Evolutionary conservation across 2,329 filamentous ascomycete species (phyloP), one percentile per base, ranked within the genome.

Genomic region (Apiospora koreana): DNA sequence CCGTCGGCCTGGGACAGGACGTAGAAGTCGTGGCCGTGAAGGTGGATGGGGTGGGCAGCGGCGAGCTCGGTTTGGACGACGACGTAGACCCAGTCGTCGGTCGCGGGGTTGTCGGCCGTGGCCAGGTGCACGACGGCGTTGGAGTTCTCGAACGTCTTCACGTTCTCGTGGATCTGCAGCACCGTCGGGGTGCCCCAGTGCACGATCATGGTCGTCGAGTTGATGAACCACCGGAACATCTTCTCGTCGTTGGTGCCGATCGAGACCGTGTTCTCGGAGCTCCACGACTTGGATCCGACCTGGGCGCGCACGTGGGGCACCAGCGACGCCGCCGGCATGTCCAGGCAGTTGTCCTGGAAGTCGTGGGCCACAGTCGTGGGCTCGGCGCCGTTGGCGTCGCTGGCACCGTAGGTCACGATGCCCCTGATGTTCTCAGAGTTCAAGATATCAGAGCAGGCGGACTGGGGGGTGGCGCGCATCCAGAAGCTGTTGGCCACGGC

Each of bases 111-210:
- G 10, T 78, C 73, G 7, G 69, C 75, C 23, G 76, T 73, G 68
- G 75, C 73, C 14, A 81, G 71, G 4, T 69, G 69, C 16, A 81
- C 72, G 42, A 82, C 78, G 65, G 80, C 79, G 71, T 79, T 77
- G 5, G 72, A 68, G 0, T 69, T 68, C 1, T 72, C 74, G 54
- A 62, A 62, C 16, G 77, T 80, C 68, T 75, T 69, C 8, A 73
- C 71, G 31, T 75, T 71, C 41, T 43, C 41, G 28, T 79, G 69
- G 14, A 81, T 75, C 71, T 81, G 76, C 43, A 74, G 74, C 23
- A 85, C 79, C 0, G 86, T 88, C 6, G 86, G 86, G 50, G 84
- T 75, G 7, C 77, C 79, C 80, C 86, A 87, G 70, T 87, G 80
- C 1, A 87, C 79, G 12, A 80, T 70, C 75, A 88, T 82, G n/a